Evolutionary conservation across 225 moss, liverwort and hornwort genomes (phyloP).

Genomic region (Lunularia cruciata): DNA sequence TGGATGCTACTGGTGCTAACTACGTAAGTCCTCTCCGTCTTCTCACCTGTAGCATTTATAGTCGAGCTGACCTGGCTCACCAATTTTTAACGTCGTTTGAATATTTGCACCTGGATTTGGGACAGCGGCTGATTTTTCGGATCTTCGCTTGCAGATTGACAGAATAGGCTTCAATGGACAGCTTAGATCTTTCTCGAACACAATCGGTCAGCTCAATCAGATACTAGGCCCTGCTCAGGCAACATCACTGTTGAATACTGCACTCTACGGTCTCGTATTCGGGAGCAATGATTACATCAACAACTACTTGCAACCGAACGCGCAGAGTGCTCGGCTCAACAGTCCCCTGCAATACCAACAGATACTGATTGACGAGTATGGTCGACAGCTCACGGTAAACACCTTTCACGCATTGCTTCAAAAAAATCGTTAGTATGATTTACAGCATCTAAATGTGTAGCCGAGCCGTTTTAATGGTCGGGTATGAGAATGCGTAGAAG

Average conservation of each 20-base stretch:
- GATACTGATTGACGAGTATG: slow-evolving; percentile 14
- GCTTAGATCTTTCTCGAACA: slow-evolving; percentile 27
- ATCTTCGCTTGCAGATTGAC: slow-evolving; percentile 33
- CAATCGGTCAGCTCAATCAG: slow-evolving; percentile 15
- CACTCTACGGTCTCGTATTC: slow-evolving; percentile 26
- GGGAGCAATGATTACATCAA: slow-evolving; percentile 47
- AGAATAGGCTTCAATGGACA: slow-evolving; percentile 30
- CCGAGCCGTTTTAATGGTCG: too few species aligned
- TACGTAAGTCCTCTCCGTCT: slow-evolving; percentile 33
- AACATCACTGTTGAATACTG: slow-evolving; percentile 14
- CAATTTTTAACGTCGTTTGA: too few species aligned
- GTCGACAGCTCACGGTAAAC: slow-evolving; percentile 27
- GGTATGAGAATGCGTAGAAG: too few species aligned
- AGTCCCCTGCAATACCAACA: slow-evolving; percentile 27
- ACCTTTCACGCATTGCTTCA: too few species aligned
- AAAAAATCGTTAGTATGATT: background rate
- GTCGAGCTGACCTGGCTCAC: too few species aligned
- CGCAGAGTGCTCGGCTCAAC: slow-evolving; percentile 14
- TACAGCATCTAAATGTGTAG: too few species aligned
- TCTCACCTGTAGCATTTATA: too few species aligned
- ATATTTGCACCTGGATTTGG: too few species aligned
- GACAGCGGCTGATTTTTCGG: too few species aligned
- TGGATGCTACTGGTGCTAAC: slow-evolving; percentile 24
- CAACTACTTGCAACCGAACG: slow-evolving; percentile 30
- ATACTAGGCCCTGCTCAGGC: background rate